Conservation (phyloP, 2,329 filamentous ascomycete genomes). For the Diplodia corticola region DNA sequence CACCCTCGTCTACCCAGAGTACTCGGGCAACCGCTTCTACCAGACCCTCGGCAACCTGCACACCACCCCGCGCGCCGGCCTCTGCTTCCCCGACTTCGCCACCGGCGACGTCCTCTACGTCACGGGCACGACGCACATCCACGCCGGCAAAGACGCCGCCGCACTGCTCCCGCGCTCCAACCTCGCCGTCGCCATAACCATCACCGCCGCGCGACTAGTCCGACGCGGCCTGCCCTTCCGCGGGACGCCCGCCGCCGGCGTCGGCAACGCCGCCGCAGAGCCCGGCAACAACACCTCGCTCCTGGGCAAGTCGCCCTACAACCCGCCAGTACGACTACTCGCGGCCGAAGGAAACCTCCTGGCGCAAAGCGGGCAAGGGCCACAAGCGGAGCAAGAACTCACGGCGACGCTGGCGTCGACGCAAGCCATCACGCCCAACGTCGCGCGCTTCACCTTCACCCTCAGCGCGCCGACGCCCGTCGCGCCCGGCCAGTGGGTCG, state of each 20-base stretch:
- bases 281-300: too few species aligned
- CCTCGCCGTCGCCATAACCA: slow-evolving; percentile 67
- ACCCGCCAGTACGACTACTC: slow-evolving; percentile 69
- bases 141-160: slow-evolving; percentile 65
- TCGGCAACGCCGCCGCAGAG: background rate
- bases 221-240: slow-evolving; percentile 67
- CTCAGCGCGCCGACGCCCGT: slow-evolving; percentile 51
- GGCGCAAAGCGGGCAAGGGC: background rate
- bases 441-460: slow-evolving; percentile 65
- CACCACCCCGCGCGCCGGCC: slow-evolving; percentile 64
- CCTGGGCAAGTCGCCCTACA: slow-evolving; percentile 68
- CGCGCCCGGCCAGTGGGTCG: slow-evolving; percentile 74
- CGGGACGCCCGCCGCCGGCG: slow-evolving; percentile 55
- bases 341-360: slow-evolving; percentile 54
- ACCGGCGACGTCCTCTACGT: slow-evolving; percentile 73
- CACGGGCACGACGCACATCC: slow-evolving; percentile 67
- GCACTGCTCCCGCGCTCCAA: slow-evolving; percentile 66
- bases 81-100: slow-evolving; percentile 72
- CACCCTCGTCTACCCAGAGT: slow-evolving; percentile 73
- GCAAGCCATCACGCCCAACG: slow-evolving; percentile 62
- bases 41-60: slow-evolving; percentile 79
- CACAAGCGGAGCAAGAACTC: slow-evolving; percentile 23
- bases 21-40: slow-evolving; percentile 80
- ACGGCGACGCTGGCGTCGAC: slow-evolving; percentile 61
- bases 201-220: slow-evolving; percentile 64